phyloP scores from a whole-genome alignment of 805 yeast species.

The Schwanniomyces occidentalis region DNA sequence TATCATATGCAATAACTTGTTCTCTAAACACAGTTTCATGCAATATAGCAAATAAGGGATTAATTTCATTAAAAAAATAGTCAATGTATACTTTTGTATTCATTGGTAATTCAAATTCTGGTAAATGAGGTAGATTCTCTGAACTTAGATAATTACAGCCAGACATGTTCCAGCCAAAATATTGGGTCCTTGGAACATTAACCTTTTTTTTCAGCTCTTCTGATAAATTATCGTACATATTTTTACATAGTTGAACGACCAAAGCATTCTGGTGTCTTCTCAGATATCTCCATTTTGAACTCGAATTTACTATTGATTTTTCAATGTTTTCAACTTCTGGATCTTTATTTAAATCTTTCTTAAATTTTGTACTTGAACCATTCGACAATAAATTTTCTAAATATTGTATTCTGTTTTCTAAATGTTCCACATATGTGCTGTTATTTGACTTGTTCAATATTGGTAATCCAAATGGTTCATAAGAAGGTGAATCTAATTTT shows the following conservation, averaged over 20 bases:
- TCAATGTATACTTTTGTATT: slow-evolving; percentile 23
- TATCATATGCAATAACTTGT: slow-evolving; percentile 40
- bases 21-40: slow-evolving; percentile 56
- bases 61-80: slow-evolving; percentile 49
- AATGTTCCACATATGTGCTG: slow-evolving; percentile 26
- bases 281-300: slow-evolving; percentile 47
- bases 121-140: slow-evolving; percentile 33
- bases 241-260: slow-evolving; percentile 38
- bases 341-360: slow-evolving; percentile 4
- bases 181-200: slow-evolving; percentile 55
- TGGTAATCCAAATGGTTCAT: slow-evolving; percentile 22
- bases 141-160: slow-evolving; percentile 50
- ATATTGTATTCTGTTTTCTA: slow-evolving; percentile 43
- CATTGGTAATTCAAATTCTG: slow-evolving; percentile 19
- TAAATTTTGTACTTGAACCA: slow-evolving; percentile 13
- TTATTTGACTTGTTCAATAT: slow-evolving; percentile 13
- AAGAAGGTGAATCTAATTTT: slow-evolving; percentile 8
- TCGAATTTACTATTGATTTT: slow-evolving; percentile 22
- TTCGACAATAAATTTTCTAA: slow-evolving; percentile 32
- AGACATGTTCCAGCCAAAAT: slow-evolving; percentile 67
- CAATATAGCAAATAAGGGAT: slow-evolving; percentile 52
- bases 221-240: slow-evolving; percentile 31
- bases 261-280: slow-evolving; percentile 47
- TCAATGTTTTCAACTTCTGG: slow-evolving; percentile 14
- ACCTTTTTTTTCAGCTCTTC: slow-evolving; percentile 34